phyloP scores from a whole-genome alignment of 306 rosid genomes.

The Myrica gale region DNA sequence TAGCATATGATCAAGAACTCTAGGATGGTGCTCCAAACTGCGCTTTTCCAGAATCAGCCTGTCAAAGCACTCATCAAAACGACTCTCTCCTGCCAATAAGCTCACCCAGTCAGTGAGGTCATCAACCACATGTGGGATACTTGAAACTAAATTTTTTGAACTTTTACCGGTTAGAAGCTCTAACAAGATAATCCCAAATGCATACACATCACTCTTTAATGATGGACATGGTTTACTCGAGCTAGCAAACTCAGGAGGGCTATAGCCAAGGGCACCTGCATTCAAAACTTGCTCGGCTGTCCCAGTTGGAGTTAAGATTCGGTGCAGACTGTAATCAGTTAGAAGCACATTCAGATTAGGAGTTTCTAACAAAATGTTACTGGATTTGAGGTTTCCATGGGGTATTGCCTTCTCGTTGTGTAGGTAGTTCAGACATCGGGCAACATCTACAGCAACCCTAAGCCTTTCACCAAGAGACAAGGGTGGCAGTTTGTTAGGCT shows the following conservation, averaged over 20 bases:
- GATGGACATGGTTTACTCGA: constrained; percentile 72
- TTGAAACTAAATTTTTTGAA: constrained; percentile 59
- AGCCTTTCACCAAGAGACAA: constrained; percentile 54
- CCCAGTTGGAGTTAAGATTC: constrained; percentile 61
- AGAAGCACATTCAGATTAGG: constrained; percentile 45
- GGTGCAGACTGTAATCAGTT: constrained; percentile 73
- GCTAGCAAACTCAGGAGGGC: constrained; percentile 75
- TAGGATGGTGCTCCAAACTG: constrained; percentile 17
- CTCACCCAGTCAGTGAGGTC: constrained; percentile 70
- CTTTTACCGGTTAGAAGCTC: constrained; percentile 69
- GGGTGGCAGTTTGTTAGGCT: constrained; percentile 45
- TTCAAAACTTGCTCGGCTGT: constrained; percentile 75
- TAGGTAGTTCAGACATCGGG: constrained; percentile 56
- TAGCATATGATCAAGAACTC: constrained; percentile 54
- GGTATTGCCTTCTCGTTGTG: constrained; percentile 78
- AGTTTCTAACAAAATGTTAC: constrained; percentile 62
- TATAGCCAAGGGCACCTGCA: constrained; percentile 72
- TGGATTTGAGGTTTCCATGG: constrained; percentile 79
- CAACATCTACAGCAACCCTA: constrained; percentile 54
- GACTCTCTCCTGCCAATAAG: constrained; percentile 47
- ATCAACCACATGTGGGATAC: constrained; percentile 56
- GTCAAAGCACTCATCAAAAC: constrained; percentile 58
- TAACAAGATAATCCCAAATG: constrained; percentile 72
- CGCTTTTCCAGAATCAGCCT: constrained; percentile 41
- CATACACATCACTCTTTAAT: constrained; percentile 74